These are phyloP conservation scores for Mortierella sp. DNA, from an alignment of 371 early-diverging fungal genomes.

Conservation along the genomic window DNA sequence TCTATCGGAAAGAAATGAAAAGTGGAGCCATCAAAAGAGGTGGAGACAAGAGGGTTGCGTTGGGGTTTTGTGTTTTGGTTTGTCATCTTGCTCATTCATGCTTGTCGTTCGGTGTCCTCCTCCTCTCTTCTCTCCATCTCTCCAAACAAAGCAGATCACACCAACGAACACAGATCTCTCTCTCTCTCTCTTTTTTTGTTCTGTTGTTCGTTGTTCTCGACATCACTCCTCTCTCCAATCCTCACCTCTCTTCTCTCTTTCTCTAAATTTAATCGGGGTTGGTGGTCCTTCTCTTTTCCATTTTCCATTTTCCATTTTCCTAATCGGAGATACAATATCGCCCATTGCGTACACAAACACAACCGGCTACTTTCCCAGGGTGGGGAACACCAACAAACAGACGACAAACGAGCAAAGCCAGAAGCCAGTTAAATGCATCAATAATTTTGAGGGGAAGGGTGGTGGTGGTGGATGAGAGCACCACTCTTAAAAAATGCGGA, in stretches of 20 bases:
- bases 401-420: background rate
- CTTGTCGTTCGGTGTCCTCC: too few relatives aligned
- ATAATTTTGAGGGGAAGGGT: background rate
- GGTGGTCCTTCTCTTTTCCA: background rate
- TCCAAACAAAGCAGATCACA: background rate
- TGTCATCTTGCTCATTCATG: too few relatives aligned
- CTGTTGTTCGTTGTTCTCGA: background rate
- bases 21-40: background rate
- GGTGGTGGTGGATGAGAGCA: background rate
- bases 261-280: background rate
- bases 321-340: background rate
- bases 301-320: background rate
- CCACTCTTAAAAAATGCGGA: constrained; percentile 5
- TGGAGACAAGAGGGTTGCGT: too few relatives aligned
- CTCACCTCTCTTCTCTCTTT: too few relatives aligned
- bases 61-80: too few relatives aligned
- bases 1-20: background rate
- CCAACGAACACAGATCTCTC: background rate
- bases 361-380: constrained; percentile 13
- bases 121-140: too few relatives aligned
- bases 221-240: background rate
- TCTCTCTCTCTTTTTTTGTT: background rate
- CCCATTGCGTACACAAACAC: background rate
- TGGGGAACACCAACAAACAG: background rate
- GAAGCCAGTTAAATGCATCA: background rate